A percentile compares a stretch with the other conserved stretches of the same genome.
phyloP scores from a whole-genome alignment of 306 rosid species.

The Geum urbanum region DNA sequence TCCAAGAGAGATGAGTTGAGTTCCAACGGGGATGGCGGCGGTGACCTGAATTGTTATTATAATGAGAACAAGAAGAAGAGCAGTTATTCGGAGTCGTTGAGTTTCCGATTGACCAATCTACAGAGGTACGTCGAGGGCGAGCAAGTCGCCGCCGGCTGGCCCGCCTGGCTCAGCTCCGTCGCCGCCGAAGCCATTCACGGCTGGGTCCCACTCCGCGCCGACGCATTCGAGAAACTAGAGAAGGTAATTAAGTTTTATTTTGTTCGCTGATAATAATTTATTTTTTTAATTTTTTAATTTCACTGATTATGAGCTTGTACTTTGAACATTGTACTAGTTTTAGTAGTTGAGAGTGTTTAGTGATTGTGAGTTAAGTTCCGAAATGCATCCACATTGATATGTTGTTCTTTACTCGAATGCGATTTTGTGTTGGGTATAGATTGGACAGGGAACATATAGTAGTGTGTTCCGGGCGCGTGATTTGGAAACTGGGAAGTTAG shows the following conservation, averaged over 20 bases:
- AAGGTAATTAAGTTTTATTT: conserved; percentile 42
- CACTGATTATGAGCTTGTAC: neutral
- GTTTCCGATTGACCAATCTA: conserved; percentile 77
- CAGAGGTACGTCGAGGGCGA: conserved; percentile 79
- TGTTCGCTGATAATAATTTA: neutral
- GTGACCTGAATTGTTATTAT: conserved; percentile 6
- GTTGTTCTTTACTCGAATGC: conserved; percentile 5
- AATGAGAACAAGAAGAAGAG: neutral
- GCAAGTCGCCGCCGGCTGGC: conserved; percentile 97
- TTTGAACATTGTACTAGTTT: neutral
- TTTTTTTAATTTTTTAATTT: neutral
- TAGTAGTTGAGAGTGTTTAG: neutral
- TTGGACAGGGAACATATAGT: conserved; percentile 98
- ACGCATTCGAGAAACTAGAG: conserved; percentile 85
- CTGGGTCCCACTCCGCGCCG: conserved; percentile 86
- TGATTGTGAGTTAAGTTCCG: conserved; percentile 8
- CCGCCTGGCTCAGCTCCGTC: conserved; percentile 92
- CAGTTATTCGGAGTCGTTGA: conserved; percentile 42
- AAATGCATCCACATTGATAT: conserved; percentile 13
- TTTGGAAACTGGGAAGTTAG: conserved; percentile 80
- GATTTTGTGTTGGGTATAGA: conserved; percentile 36
- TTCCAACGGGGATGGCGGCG: neutral
- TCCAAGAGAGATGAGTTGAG: neutral
- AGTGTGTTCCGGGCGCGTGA: conserved; percentile 90
- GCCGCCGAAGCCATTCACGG: conserved; percentile 96